Conservation (phyloP, 106 monocot species). For the Platanthera guangdongensis region DNA sequence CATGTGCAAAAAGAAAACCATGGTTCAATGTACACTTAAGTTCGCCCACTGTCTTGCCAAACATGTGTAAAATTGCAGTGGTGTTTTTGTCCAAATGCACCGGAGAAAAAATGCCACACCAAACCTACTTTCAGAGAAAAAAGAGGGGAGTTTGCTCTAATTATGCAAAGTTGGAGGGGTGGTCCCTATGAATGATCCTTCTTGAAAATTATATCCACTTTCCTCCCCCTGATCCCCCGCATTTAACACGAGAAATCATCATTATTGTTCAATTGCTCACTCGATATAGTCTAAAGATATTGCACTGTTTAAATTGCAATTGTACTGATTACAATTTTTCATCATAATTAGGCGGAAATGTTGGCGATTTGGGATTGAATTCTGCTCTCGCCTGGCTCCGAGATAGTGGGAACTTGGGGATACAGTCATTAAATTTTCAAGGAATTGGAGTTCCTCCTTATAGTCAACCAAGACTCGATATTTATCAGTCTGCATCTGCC, state of each 20-base stretch:
- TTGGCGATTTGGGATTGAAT: constrained; percentile 52
- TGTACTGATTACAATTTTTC: neutral
- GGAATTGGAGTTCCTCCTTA: constrained; percentile 59
- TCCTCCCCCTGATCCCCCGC: neutral
- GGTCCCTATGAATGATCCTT: no score
- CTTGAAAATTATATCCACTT: neutral
- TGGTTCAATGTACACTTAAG: no score
- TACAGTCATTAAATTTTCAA: constrained; percentile 68
- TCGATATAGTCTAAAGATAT: neutral
- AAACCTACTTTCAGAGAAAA: no score
- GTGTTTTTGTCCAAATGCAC: no score
- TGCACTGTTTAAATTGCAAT: neutral
- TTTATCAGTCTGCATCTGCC: constrained; percentile 57
- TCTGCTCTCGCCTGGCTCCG: constrained; percentile 63
- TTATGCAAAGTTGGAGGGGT: no score
- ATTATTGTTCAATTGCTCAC: neutral
- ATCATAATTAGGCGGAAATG: constrained; percentile 33
- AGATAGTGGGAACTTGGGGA: constrained; percentile 45
- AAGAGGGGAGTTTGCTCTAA: no score
- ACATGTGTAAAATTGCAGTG: no score
- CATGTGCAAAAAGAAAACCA: no score
- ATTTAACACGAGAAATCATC: neutral
- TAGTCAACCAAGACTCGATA: constrained; percentile 60
- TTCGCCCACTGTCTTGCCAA: no score
- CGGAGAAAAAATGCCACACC: no score